Percentiles rank a stretch among this genome's conserved stretches.
These are phyloP conservation scores for Ogataea polymorpha DNA, from an alignment of 805 yeast genomes.

Conservation along the genomic window DNA sequence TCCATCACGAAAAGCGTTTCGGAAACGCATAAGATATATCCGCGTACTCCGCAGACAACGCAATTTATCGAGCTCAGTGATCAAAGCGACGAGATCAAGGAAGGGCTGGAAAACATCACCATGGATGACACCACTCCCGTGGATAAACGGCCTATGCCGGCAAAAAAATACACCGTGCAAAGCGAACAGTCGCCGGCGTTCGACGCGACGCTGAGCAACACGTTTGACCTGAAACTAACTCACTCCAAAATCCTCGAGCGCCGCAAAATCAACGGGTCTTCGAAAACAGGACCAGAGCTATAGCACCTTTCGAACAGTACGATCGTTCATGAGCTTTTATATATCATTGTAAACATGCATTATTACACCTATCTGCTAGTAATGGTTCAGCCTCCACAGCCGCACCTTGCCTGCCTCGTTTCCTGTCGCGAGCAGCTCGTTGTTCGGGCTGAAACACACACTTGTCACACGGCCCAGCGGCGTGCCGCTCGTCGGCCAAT, in stretches of 20 bases:
- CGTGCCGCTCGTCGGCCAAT: conserved; percentile 98
- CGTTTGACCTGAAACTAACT: conserved; percentile 58
- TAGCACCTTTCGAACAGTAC: neutral
- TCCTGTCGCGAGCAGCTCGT: conserved; percentile 83
- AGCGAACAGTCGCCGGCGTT: conserved; percentile 2
- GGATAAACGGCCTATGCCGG: conserved; percentile 13
- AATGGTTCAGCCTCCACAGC: conserved; percentile 85
- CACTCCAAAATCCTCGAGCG: conserved; percentile 63
- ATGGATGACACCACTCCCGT: conserved; percentile 11
- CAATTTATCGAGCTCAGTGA: conserved; percentile 10
- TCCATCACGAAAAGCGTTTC: conserved; percentile 9
- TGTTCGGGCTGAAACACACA: conserved; percentile 72
- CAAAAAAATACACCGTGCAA: conserved; percentile 11
- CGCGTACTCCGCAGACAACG: conserved; percentile 19
- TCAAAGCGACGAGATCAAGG: conserved; percentile 7
- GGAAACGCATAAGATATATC: conserved; percentile 13
- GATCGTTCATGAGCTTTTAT: too few species aligned
- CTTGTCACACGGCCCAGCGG: conserved; percentile 93
- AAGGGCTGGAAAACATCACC: conserved; percentile 5
- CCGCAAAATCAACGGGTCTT: conserved; percentile 35
- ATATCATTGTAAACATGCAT: neutral
- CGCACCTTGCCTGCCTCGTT: conserved; percentile 89
- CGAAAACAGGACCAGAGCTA: conserved; percentile 19
- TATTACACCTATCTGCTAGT: conserved; percentile 35
- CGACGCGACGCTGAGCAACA: conserved; percentile 11